Base-by-base conservation (phyloP, 1,284 basidiomycete genomes). In the Schizopora paradoxa region DNA sequence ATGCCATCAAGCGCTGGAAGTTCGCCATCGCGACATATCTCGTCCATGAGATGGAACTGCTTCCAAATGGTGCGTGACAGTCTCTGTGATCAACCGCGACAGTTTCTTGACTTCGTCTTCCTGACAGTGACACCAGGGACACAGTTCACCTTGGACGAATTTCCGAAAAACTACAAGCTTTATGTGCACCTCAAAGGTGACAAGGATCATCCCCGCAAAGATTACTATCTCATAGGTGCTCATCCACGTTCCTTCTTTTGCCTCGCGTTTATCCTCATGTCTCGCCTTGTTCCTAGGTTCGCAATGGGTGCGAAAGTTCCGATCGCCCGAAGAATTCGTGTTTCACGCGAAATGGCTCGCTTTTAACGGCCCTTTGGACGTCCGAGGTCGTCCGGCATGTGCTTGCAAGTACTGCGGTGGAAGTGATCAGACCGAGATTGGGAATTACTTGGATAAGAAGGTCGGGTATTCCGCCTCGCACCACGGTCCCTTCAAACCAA, bases 321-420 rank as follows among this genome's bases (percentile, higher is more conserved):
- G 48, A 18, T 50, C 48, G 27, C 43, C 48, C 8, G 48, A 50
- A 36, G 49, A 51, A 36, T 51, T 51, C 29, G 41, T 28, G 3
- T 44, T 47, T 7, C 49, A 51, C 32, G 41, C 40, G 4, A 47
- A 47, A 38, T 51, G 49, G 49, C 39, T 51, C 19, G 49, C 45
- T 10, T 43, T 39, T 38, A 45, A 45, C 21, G 18, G 33, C n/a
- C 49, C 45, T 14, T 36, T 5, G 28, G 44, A 51, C 28, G 21
- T 43, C 6, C 25, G 22, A 5, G 41, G 31, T 10, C 19, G 32
- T n/a, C 31, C 41, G 8, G 25, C 26, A n/a, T 51, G 49, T 31
- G 35, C 25, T 19, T 51, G 49, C 22, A 31, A 28, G 5, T 51
- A 51, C 26, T 51, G 49, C 41, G 36, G 39, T 13, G 22, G 26